Evolutionary conservation across 805 yeast species (phyloP).

Genomic region (Candida tibetensis): DNA sequence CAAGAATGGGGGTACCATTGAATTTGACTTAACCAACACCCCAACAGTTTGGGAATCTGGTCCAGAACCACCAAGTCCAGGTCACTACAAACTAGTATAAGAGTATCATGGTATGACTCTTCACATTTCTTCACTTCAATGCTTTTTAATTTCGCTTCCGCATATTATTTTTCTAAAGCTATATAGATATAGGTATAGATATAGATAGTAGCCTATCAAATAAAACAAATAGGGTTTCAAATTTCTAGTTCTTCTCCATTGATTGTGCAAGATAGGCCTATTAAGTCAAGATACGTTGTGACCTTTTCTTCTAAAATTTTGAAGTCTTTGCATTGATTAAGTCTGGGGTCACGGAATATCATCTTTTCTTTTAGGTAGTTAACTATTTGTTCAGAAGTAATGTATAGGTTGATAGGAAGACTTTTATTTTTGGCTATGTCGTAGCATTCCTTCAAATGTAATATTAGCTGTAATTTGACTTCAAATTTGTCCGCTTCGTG

Average conservation of each 20-base stretch:
- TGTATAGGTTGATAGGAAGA: conserved; percentile 1
- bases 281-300: conserved; percentile 9
- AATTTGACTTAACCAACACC: conserved; percentile 15
- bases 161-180: no score
- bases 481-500: conserved; percentile 4
- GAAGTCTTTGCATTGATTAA: not conserved
- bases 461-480: conserved; percentile 9
- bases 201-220: no score
- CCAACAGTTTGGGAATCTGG: conserved; percentile 25
- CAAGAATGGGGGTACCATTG: conserved; percentile 22
- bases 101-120: no score
- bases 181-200: no score
- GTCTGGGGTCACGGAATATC: conserved; percentile 2
- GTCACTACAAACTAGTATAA: conserved; percentile 14
- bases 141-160: no score
- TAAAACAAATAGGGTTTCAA: no score
- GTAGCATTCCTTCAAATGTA: conserved; percentile 4
- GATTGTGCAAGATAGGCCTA: conserved; percentile 11
- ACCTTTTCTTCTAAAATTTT: conserved; percentile 12
- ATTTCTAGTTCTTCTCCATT: conserved; percentile 14
- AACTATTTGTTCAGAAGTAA: conserved; percentile 13
- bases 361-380: conserved; percentile 15
- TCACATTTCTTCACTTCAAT: no score
- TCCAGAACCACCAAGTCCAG: conserved; percentile 26
- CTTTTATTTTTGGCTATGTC: not conserved